These are phyloP conservation scores for Umbelopsis isabellina DNA, from an alignment of 192 early-diverging fungal species.

Conservation along the genomic window DNA sequence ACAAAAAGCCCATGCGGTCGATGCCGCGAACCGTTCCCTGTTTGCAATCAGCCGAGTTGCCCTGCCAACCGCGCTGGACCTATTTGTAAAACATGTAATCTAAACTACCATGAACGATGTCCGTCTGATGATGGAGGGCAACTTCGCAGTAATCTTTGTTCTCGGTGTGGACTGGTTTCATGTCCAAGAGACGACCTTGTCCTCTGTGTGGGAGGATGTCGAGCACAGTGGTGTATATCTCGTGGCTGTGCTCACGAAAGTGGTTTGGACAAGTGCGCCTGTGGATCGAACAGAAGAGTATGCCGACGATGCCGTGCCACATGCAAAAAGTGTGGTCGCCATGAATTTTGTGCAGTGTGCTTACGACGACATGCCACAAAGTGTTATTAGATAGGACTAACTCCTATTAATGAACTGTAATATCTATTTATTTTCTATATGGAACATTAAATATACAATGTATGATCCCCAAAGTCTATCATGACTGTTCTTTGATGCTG, in stretches of 20 bases:
- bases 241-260: conserved; percentile 8
- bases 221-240: conserved; percentile 16
- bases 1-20: background rate
- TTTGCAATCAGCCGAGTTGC: conserved; percentile 14
- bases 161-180: conserved; percentile 6
- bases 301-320: conserved; percentile 4
- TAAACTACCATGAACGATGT: conserved; percentile 11
- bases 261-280: conserved; percentile 8
- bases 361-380: conserved; percentile 12
- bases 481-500: background rate
- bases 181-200: conserved; percentile 5
- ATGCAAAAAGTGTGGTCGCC: conserved; percentile 7
- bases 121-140: conserved; percentile 1
- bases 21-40: background rate
- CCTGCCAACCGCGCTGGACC: conserved; percentile 3
- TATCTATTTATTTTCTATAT: background rate
- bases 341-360: conserved; percentile 9
- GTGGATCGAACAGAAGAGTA: background rate
- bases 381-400: background rate
- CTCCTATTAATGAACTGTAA: background rate
- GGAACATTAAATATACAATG: background rate
- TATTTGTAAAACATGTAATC: conserved; percentile 6
- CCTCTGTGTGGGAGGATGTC: conserved; percentile 8
- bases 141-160: conserved; percentile 8
- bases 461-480: background rate